Conservation (phyloP, 208 protist species). For the Wallacemonas sp. region DNA sequence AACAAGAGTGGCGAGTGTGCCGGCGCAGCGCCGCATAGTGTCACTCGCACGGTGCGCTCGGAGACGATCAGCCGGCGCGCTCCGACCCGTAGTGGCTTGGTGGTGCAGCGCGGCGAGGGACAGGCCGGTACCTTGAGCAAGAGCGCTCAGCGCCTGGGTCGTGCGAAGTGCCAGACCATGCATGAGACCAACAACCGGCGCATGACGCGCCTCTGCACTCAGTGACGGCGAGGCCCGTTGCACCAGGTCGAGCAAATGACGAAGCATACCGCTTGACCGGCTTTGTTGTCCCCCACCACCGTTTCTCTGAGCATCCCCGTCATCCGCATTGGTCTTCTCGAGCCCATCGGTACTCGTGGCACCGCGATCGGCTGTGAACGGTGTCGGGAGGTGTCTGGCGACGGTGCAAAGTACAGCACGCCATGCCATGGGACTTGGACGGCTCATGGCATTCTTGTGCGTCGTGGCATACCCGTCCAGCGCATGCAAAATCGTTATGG, state of each 20-base stretch:
- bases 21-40: background rate
- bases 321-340: background rate
- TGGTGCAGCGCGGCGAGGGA: constrained; percentile 5
- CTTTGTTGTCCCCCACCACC: background rate
- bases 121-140: background rate
- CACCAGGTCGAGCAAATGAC: background rate
- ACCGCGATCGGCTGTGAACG: background rate
- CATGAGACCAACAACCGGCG: background rate
- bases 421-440: background rate
- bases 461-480: constrained; percentile 1
- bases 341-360: background rate
- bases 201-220: background rate
- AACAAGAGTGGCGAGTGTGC: background rate
- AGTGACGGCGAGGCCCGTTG: background rate
- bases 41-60: background rate
- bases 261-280: background rate
- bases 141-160: background rate
- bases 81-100: background rate
- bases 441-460: background rate
- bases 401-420: background rate
- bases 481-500: background rate
- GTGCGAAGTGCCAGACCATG: background rate
- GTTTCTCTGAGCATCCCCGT: background rate
- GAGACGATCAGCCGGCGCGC: background rate
- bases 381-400: background rate